Conservation (phyloP, 352 stramenopile genomes). For the Pythium vanterpoolii region DNA sequence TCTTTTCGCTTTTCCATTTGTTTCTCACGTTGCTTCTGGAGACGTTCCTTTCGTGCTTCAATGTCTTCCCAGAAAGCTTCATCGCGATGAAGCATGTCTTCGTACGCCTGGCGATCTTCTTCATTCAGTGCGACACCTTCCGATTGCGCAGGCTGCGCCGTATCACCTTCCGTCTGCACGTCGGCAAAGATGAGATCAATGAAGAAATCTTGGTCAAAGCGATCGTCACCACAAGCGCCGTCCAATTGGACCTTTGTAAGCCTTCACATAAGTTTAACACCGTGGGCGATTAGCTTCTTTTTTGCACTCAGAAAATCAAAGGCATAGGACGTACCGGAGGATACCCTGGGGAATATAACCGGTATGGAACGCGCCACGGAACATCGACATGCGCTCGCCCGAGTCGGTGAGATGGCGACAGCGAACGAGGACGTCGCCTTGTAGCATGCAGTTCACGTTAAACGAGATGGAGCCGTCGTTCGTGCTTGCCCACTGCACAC, state of each 20-base stretch:
- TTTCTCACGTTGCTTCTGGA: conserved; percentile 72
- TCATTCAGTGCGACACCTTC: conserved; percentile 76
- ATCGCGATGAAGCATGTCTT: conserved; percentile 86
- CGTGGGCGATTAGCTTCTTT: neutral
- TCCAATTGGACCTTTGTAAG: conserved; percentile 96
- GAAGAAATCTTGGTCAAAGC: conserved; percentile 96
- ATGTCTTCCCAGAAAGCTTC: conserved; percentile 87
- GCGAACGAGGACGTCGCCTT: conserved; percentile 96
- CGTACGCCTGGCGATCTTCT: conserved; percentile 81
- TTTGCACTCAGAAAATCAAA: neutral
- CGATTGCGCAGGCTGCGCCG: conserved; percentile 25
- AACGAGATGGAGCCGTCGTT: conserved; percentile 92
- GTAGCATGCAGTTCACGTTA: conserved; percentile 94
- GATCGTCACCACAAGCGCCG: conserved; percentile 90
- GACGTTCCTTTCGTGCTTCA: conserved; percentile 66
- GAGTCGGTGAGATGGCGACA: conserved; percentile 93
- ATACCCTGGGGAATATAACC: conserved; percentile 96
- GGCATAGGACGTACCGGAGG: conserved; percentile 54
- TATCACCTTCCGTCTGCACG: conserved; percentile 75
- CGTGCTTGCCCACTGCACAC: conserved; percentile 90
- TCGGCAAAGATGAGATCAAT: conserved; percentile 96
- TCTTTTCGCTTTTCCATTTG: conserved; percentile 61
- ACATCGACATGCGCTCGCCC: conserved; percentile 94
- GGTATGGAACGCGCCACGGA: conserved; percentile 97
- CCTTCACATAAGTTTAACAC: conserved; percentile 23